These are phyloP conservation scores for Cytospora mali DNA, from an alignment of 2,329 filamentous ascomycete genomes.

Conservation along the genomic window DNA sequence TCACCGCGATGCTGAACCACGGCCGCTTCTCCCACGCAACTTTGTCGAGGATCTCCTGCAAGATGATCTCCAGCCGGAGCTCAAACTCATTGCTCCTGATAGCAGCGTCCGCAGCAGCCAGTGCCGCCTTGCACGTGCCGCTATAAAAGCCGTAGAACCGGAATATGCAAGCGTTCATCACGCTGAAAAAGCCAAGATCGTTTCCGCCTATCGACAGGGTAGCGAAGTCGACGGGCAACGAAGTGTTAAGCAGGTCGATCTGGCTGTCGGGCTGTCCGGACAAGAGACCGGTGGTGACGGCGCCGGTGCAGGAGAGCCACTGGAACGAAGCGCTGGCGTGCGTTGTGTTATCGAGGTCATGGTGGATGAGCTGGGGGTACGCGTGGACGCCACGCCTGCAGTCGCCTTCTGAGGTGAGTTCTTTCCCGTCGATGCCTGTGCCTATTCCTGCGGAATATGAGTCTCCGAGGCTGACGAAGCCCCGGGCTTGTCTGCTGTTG, in stretches of 20 bases:
- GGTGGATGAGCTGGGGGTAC: slow-evolving; percentile 45
- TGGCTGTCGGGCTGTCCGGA: slow-evolving; percentile 42
- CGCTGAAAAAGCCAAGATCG: slow-evolving; percentile 52
- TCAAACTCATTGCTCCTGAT: slow-evolving; percentile 44
- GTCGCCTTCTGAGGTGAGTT: slow-evolving; percentile 36
- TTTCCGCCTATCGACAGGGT: slow-evolving; percentile 52
- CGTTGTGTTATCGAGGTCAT: slow-evolving; percentile 39
- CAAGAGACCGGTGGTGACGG: slow-evolving; percentile 46
- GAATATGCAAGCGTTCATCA: slow-evolving; percentile 54
- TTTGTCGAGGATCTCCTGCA: slow-evolving; percentile 48
- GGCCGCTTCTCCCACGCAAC: slow-evolving; percentile 49
- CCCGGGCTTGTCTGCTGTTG: slow-evolving; percentile 27
- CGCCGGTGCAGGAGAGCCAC: slow-evolving; percentile 51
- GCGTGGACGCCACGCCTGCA: slow-evolving; percentile 47
- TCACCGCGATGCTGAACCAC: slow-evolving; percentile 47
- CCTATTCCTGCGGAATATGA: slow-evolving; percentile 54
- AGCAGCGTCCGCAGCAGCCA: slow-evolving; percentile 39
- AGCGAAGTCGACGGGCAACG: slow-evolving; percentile 44
- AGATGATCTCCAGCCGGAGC: slow-evolving; percentile 41
- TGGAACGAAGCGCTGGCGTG: slow-evolving; percentile 41
- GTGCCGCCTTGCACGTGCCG: slow-evolving; percentile 47
- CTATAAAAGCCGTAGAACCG: slow-evolving; percentile 53
- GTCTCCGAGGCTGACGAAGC: slow-evolving; percentile 49
- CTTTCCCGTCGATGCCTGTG: slow-evolving; percentile 44
- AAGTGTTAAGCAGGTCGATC: slow-evolving; percentile 45